Evolutionary conservation across 1,139 yeast species (phyloP), one percentile per base, ranked within the genome.

Genomic region (Geotrichum reessii): DNA sequence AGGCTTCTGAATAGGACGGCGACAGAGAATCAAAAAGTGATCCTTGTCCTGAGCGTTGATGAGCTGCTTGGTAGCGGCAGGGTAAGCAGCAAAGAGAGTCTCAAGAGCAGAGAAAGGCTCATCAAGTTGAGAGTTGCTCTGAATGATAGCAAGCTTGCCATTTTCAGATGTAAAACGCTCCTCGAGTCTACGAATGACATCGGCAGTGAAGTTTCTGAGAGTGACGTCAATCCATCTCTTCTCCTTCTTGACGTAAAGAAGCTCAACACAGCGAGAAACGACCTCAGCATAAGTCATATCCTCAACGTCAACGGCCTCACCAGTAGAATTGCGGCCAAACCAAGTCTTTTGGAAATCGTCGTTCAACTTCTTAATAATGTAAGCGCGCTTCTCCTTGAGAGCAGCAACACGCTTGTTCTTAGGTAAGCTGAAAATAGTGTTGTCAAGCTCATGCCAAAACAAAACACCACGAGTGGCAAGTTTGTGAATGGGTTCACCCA

Each of bases 401-500:
- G 95, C 92, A 56, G 87, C 95, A 58, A 87, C 77, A 65, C 95
- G 77, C 78, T 93, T 93, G 74, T 84, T 83, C 80, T 92, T 91
- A 71, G 99, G 97, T 73, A 91, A 81, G 69, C 83, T 81, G 81
- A 93, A 93, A 67, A 93, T 84, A 55, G 96, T 89, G 67, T 90
- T 95, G 75, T 93, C 99, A 77, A 93, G 80, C 76, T 93, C 98
- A 53, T 71, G 72, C 99, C 99, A 93, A 73, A 93, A 84, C 75
- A 89, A 74, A 63, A 93, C 98, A 80, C 97, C 98, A 75, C 99
- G 87, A 60, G 99, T 93, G 47, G 99, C 99, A 69, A 93, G 83
- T 79, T 93, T 93, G 78, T 93, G 99, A 71, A 93, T 93, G 71
- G 99, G 99, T 78, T 93, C 99, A 73, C 99, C 99, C 98, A 93